phyloP scores from a whole-genome alignment of 2,329 filamentous ascomycete genomes.

The Fusarium ambrosium region DNA sequence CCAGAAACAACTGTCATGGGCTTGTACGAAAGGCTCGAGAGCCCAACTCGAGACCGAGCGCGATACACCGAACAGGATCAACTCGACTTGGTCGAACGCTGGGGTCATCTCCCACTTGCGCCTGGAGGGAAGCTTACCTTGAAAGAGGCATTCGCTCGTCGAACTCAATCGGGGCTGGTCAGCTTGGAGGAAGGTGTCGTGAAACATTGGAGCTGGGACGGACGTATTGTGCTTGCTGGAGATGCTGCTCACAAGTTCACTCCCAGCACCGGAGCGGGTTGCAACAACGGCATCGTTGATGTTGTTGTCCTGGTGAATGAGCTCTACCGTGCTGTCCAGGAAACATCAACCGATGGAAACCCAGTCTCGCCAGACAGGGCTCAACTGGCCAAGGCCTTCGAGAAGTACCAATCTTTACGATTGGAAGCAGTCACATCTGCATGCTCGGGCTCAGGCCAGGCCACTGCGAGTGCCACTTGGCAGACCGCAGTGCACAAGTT shows the following conservation, averaged over 20 bases:
- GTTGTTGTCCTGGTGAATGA: constrained; percentile 48
- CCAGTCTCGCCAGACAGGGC: neutral
- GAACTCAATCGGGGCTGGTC: constrained; percentile 46
- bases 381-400: constrained; percentile 21
- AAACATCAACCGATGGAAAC: neutral
- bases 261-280: constrained; percentile 52
- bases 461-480: constrained; percentile 33
- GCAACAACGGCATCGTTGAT: constrained; percentile 54
- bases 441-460: constrained; percentile 7
- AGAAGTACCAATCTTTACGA: constrained; percentile 26
- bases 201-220: constrained; percentile 52
- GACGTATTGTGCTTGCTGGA: constrained; percentile 53
- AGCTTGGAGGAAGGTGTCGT: constrained; percentile 56
- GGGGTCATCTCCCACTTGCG: constrained; percentile 36
- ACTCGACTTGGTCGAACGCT: constrained; percentile 26
- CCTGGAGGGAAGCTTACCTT: constrained; percentile 43
- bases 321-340: constrained; percentile 29
- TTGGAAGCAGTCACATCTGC: constrained; percentile 23
- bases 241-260: constrained; percentile 57
- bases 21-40: constrained; percentile 37
- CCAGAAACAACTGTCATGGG: constrained; percentile 28
- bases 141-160: constrained; percentile 48
- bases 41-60: constrained; percentile 27
- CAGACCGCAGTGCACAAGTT: constrained; percentile 29
- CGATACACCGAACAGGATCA: constrained; percentile 36